Base-by-base conservation (phyloP, 352 stramenopile species). In the Pythium sukuiense region DNA sequence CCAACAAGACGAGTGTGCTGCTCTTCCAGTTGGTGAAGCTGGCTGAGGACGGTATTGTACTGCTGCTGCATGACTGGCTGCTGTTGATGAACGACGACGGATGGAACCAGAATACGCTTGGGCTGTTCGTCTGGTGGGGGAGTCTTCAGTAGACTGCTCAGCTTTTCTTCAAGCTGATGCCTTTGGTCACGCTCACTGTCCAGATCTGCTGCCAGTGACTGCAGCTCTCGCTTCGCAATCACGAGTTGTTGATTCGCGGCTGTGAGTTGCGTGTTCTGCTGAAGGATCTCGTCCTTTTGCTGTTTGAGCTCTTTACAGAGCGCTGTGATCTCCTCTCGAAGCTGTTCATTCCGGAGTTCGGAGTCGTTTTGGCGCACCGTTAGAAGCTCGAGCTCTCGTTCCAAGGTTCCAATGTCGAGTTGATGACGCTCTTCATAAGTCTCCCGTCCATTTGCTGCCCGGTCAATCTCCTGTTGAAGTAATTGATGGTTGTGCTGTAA, bases 1-100 rank as follows among this genome's bases (percentile, higher is more conserved):
- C 55, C 63, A 0, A 62, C 30, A 8, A 83, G 65, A 16, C 71
- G 65, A 12, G 63, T 49, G 52, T 71, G 70, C n/a, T 67, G 57
- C 20, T 39, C 59, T n/a, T 77, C 72, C 1, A 67, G 27, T 9
- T 69, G 49, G 3, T 55, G 41, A 8, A 73, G 50, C 32, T 54
- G 55, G 3, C 45, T 32, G 0, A 65, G 20, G 13, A 48, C 27
- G 0, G 52, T 12, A 0, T 53, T 33, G 24, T 67, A 50, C n/a
- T 71, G 59, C 43, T 71, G 59, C 35, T 79, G 53, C 1, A 61
- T 49, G 14, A 59, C 50, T 4, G 37, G 30, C 12, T 65, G 37
- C 13, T 26, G 39, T n/a, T 29, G 60, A n/a, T 56, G 50, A 20
- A 26, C 49, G 18, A 62, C 26, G 20, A 41, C 39, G 7, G 32